These are phyloP conservation scores for Graphium sp. DNA, from an alignment of 2,329 filamentous ascomycete genomes.

Conservation along the genomic window DNA sequence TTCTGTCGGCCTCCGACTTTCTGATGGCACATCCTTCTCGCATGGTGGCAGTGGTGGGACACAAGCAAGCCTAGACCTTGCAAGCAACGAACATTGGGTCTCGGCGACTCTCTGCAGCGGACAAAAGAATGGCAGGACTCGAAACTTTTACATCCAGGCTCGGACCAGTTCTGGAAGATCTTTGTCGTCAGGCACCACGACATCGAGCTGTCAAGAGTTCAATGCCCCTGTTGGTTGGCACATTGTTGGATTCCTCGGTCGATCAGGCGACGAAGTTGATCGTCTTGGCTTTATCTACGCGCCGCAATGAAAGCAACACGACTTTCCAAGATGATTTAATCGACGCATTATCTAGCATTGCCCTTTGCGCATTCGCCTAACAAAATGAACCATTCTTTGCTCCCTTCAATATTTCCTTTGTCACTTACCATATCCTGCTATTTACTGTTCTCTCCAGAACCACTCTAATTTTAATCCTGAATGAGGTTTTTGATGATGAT, in stretches of 20 bases:
- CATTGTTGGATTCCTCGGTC: constrained; percentile 34
- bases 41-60: constrained; percentile 38
- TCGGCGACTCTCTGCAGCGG: constrained; percentile 31
- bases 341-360: no score
- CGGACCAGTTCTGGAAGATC: constrained; percentile 29
- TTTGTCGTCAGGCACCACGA: constrained; percentile 24
- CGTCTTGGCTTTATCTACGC: constrained; percentile 31
- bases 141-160: constrained; percentile 38
- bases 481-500: no score
- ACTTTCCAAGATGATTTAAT: no score
- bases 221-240: constrained; percentile 29
- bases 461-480: no score
- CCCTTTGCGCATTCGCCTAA: no score
- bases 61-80: constrained; percentile 22
- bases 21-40: constrained; percentile 26
- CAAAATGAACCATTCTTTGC: no score
- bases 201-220: constrained; percentile 26
- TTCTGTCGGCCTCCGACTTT: constrained; percentile 26
- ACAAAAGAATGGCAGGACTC: constrained; percentile 23
- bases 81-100: constrained; percentile 27
- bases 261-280: constrained; percentile 36
- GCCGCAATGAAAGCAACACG: constrained; percentile 19
- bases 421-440: no score
- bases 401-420: no score
- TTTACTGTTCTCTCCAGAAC: no score